Base-by-base conservation (phyloP, 139 green algal genomes). In the Coccomyxa sp. region DNA sequence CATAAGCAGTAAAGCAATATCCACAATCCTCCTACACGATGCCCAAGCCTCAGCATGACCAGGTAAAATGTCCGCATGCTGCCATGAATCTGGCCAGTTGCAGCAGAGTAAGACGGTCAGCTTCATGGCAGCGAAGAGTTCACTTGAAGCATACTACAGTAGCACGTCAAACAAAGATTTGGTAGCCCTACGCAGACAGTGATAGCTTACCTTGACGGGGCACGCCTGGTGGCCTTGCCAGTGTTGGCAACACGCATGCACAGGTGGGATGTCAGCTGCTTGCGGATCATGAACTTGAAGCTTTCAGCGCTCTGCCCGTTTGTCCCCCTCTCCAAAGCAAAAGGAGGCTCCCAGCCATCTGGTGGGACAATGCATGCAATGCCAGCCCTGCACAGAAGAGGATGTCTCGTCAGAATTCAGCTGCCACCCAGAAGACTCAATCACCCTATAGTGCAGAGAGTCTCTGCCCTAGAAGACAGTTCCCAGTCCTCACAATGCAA, bases 291-390 rank as follows among this genome's bases (percentile, higher is more conserved):
- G 77, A 91, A 91, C 38, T 78, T 64, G 85, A 91, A 91, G 35
- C 74, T 85, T 35, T 91, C 87, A 40, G 85, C 80, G 58, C 64
- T 80, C 71, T 84, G 44, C 7, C 87, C 87, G 40, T 90, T 90
- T 39, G 86, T 91, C 71, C 86, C 86, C 27, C 79, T 77, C 72
- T 90, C 87, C 55, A 91, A 55, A 0, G 86, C 86, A 85, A 90
- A 91, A 0, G 87, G 87, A 6, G 87, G 81, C 38, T 84, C 39
- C 89, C 88, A 96, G 39, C 83, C 85, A 2, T 85, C 64, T 0
- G 95, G 95, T 8, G 95, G 95, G 22, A 97, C 88, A 71, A 99
- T 97, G 68, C 87, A 86, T 10, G 89, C 94, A 55, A 98, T 92
- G 27, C 96, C 79, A 71, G 55, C 37, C 58, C 79, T 82, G 76